Percentiles rank a stretch among this genome's conserved stretches.
These are phyloP conservation scores for Bipolaris oryzae DNA, from an alignment of 2,329 filamentous ascomycete species.

Conservation along the genomic window DNA sequence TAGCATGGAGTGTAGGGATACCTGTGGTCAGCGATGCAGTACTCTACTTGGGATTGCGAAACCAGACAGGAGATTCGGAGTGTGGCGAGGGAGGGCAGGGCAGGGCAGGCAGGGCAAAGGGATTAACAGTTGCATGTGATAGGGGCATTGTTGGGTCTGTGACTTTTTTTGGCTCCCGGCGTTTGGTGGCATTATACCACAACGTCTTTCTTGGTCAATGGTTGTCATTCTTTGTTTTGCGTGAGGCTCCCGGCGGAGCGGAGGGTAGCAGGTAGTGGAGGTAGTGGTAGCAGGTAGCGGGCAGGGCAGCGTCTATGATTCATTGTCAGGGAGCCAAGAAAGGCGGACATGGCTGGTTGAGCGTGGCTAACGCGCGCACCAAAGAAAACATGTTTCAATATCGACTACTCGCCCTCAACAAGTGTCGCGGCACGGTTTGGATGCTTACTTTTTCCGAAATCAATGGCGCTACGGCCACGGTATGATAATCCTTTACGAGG, in stretches of 20 bases:
- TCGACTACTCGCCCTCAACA: conserved; percentile 1
- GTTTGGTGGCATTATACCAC: conserved; percentile 42
- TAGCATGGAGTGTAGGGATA: conserved; percentile 20
- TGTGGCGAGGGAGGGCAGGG: conserved; percentile 7
- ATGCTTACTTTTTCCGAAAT: background rate
- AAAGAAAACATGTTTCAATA: conserved; percentile 9
- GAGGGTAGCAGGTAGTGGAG: background rate
- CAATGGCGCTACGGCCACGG: conserved; percentile 5
- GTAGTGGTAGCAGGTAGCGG: background rate
- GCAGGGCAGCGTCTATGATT: background rate
- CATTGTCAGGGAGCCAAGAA: conserved; percentile 11
- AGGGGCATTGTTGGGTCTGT: conserved; percentile 23
- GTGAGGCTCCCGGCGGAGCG: conserved; percentile 2
- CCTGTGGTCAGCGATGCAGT: conserved; percentile 6
- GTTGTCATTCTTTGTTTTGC: conserved; percentile 13
- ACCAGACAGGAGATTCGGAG: conserved; percentile 7
- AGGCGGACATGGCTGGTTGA: conserved; percentile 4
- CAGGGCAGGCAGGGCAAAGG: conserved; percentile 1
- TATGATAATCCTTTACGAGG: background rate
- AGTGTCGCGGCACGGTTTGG: background rate
- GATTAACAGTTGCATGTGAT: conserved; percentile 14
- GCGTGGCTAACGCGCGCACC: background rate
- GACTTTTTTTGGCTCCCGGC: conserved; percentile 14
- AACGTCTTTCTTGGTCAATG: conserved; percentile 25
- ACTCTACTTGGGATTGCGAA: conserved; percentile 20